A percentile compares a stretch with the other conserved stretches of the same genome.
Conservation (phyloP, 2,329 filamentous ascomycete genomes). For the Phoma sp. region DNA sequence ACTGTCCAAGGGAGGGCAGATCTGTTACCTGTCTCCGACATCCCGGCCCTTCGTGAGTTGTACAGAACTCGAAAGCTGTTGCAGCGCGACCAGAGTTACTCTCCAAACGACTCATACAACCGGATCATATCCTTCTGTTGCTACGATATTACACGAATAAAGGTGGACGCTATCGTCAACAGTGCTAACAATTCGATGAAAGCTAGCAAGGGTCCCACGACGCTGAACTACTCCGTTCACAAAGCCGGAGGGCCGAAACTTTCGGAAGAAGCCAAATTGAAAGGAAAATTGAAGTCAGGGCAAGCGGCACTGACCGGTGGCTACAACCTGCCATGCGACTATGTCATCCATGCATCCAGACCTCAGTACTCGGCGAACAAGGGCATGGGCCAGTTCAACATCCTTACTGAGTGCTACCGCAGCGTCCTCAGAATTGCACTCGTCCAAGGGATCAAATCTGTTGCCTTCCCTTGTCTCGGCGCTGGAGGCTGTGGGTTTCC, state of each 20-base stretch:
- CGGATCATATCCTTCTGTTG: slow-evolving; percentile 37
- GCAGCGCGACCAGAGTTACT: slow-evolving; percentile 36
- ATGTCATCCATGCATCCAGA: slow-evolving; percentile 42
- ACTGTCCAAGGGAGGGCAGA: slow-evolving; percentile 2
- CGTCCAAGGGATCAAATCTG: slow-evolving; percentile 29
- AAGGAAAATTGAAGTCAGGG: slow-evolving; percentile 26
- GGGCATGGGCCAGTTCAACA: slow-evolving; percentile 32
- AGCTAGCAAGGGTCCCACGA: slow-evolving; percentile 14
- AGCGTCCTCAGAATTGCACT: slow-evolving; percentile 32
- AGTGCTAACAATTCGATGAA: slow-evolving; percentile 30
- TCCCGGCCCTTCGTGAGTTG: slow-evolving; percentile 37
- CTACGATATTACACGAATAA: slow-evolving; percentile 41
- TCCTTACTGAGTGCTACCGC: slow-evolving; percentile 43
- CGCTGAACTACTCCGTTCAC: slow-evolving; percentile 36
- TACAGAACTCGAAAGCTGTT: slow-evolving; percentile 34
- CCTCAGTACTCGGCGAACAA: slow-evolving; percentile 31
- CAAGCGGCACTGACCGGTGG: slow-evolving; percentile 36
- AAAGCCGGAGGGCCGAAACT: slow-evolving; percentile 39
- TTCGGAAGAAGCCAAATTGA: slow-evolving; percentile 24
- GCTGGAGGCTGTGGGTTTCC: slow-evolving; percentile 42
- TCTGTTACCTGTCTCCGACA: slow-evolving; percentile 23
- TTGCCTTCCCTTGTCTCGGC: slow-evolving; percentile 45
- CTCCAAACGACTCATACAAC: slow-evolving; percentile 40
- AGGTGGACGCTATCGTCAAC: slow-evolving; percentile 46
- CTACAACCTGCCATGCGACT: slow-evolving; percentile 34